Evolutionary conservation across 2,329 filamentous ascomycete genomes (phyloP).

Genomic region (Pseudogymnoascus sp.): DNA sequence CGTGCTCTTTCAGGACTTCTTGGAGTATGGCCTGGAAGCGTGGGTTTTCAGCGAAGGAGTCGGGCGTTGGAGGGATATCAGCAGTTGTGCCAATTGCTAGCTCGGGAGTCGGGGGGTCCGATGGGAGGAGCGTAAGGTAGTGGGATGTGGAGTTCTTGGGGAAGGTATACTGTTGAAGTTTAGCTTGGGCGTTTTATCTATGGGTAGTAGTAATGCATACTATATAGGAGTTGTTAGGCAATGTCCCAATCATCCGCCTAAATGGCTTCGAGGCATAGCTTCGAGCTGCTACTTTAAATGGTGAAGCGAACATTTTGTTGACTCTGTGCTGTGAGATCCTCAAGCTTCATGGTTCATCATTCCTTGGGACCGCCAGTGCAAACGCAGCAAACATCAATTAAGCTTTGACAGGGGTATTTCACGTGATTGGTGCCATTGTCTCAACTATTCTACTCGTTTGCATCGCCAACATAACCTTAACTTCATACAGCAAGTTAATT

Average conservation of each 20-base stretch:
- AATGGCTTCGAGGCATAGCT: background rate
- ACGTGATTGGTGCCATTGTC: background rate
- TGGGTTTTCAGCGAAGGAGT: conserved; percentile 51
- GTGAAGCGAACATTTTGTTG: conserved; percentile 3
- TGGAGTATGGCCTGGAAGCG: conserved; percentile 53
- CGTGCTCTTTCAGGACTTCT: conserved; percentile 47
- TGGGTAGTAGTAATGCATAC: conserved; percentile 32
- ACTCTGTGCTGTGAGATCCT: background rate
- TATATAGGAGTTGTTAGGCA: conserved; percentile 46
- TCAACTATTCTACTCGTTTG: background rate
- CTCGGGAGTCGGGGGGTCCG: conserved; percentile 43
- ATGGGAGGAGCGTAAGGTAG: conserved; percentile 53
- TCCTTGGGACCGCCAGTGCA: background rate
- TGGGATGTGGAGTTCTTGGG: conserved; percentile 39
- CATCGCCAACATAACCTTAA: background rate
- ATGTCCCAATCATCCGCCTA: conserved; percentile 27
- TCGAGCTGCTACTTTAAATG: background rate
- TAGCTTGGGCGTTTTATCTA: conserved; percentile 16
- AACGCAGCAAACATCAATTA: conserved; percentile 5
- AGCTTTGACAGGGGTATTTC: conserved; percentile 3
- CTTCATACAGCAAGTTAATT: background rate
- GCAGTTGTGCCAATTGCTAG: conserved; percentile 55
- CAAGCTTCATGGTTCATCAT: background rate
- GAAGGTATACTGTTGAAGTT: conserved; percentile 46
- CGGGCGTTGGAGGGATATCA: conserved; percentile 51